A percentile compares a stretch with the other conserved stretches of the same genome.
Conservation (phyloP, 75 land plant species). For the Pseudotsuga menziesii region DNA sequence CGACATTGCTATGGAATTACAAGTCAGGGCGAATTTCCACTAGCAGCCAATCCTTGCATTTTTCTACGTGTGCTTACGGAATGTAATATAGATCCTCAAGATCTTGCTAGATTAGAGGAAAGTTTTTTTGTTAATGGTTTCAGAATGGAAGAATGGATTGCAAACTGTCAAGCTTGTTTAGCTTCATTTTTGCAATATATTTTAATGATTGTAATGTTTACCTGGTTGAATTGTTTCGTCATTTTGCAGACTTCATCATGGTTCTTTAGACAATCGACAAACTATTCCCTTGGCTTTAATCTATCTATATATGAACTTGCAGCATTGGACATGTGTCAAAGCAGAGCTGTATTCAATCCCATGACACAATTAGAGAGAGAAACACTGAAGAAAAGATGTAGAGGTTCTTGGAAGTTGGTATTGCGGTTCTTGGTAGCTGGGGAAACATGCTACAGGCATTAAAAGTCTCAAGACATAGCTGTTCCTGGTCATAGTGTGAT, state of each 20-base stretch:
- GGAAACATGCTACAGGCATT: constrained; percentile 56
- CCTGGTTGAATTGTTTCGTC: constrained; percentile 14
- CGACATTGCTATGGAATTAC: constrained; percentile 61
- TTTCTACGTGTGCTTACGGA: constrained; percentile 74
- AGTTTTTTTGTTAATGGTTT: constrained; percentile 7
- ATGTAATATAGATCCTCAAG: constrained; percentile 68
- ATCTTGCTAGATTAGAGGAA: constrained; percentile 84
- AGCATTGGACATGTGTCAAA: constrained; percentile 75
- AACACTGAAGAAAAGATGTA: constrained; percentile 48
- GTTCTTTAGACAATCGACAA: constrained; percentile 69
- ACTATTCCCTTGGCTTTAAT: constrained; percentile 48
- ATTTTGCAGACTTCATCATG: constrained; percentile 63
- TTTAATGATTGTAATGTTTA: constrained; percentile 39
- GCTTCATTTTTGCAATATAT: background rate
- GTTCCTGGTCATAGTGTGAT: constrained; percentile 84
- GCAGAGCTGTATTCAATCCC: constrained; percentile 63
- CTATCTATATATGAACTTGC: constrained; percentile 76
- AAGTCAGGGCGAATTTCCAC: constrained; percentile 67
- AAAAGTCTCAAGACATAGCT: constrained; percentile 72
- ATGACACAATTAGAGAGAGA: constrained; percentile 50
- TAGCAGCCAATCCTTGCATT: constrained; percentile 68
- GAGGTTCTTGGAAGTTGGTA: constrained; percentile 82
- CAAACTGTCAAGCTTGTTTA: background rate
- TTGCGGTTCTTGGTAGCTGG: constrained; percentile 65
- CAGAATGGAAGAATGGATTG: background rate